Evolutionary conservation across 352 stramenopile genomes (phyloP), one percentile per base, ranked within the genome.

Genomic region (Phytophthora meadii): DNA sequence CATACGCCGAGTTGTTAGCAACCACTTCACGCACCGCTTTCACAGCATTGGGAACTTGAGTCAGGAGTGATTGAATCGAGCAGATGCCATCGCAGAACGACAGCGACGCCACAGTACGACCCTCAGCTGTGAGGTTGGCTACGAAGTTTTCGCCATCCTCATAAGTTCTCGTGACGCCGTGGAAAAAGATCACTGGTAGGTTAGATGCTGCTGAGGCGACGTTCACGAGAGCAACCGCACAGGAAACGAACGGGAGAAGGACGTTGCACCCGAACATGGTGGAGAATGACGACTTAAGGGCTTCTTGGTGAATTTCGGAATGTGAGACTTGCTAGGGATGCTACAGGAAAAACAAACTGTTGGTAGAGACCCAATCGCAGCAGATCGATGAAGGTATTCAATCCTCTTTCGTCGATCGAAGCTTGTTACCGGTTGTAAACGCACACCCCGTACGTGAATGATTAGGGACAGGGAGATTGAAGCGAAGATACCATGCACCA

Each of bases 161-260:
- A 6, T 69, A 45, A 19, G 69, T 74, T 8, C 10, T 27, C 19
- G 53, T 65, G 36, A 74, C 48, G 9, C 76, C 73, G 55, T 84
- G 76, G 61, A 84, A 83, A 54, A 80, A 83, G 37, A 86, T 64
- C 22, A 83, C 54, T 15, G 76, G 74, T 5, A 79, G 63, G 44
- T 56, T 40, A 9, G 55, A 63, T 19, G 55, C 36, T 27, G 25
- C 37, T 12, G 47, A 57, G n/a, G 46, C 56, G 39, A 65, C 24
- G 46, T 57, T 50, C 27, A 30, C 39, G n/a, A 57, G 22, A 19
- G 37, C 46, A 8, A 57, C 39, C 28, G 47, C 56, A 25, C 36
- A 51, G 12, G 27, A 58, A 12, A 49, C 56, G 25, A 65, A 25
- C 30, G 47, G n/a, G 14, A 65, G 46, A 27, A 65, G 27, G 37